phyloP scores from a whole-genome alignment of 768 basidiomycete genomes.

The Xerocomellus chrysenteron region DNA sequence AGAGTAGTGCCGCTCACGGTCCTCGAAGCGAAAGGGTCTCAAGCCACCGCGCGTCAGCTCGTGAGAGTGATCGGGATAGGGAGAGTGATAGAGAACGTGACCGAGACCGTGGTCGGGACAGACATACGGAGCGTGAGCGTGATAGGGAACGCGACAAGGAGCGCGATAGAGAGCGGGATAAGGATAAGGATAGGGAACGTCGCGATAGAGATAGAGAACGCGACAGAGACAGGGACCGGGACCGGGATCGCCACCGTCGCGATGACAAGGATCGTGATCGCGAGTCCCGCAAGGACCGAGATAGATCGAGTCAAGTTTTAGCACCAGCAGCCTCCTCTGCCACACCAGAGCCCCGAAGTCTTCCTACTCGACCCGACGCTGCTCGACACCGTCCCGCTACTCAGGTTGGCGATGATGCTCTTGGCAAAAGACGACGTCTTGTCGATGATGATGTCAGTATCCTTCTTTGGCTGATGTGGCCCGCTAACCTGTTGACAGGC shows the following conservation, averaged over 20 bases:
- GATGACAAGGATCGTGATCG: constrained; percentile 67
- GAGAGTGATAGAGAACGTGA: constrained; percentile 50
- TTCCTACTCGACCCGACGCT: constrained; percentile 60
- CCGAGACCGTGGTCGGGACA: constrained; percentile 46
- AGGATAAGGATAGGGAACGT: constrained; percentile 40
- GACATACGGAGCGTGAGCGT: constrained; percentile 47
- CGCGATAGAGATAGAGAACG: constrained; percentile 47
- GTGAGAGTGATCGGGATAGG: constrained; percentile 38
- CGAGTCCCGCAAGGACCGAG: constrained; percentile 61
- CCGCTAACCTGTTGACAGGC: constrained; percentile 41
- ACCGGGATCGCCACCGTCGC: constrained; percentile 49
- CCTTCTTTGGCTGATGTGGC: neutral
- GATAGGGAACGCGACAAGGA: constrained; percentile 46
- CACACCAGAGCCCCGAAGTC: constrained; percentile 50
- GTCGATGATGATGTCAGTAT: constrained; percentile 71
- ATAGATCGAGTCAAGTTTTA: constrained; percentile 37
- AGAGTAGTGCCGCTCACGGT: constrained; percentile 53
- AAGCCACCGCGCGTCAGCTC: constrained; percentile 39
- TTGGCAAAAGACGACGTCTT: constrained; percentile 70
- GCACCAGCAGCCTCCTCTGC: constrained; percentile 30
- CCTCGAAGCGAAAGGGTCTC: constrained; percentile 48
- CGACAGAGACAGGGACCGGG: constrained; percentile 46
- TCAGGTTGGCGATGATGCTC: constrained; percentile 55
- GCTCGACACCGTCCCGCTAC: constrained; percentile 51
- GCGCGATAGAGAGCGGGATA: constrained; percentile 39